phyloP scores from a whole-genome alignment of 257 asterid genomes.

The Fraxinus quadrangulata region DNA sequence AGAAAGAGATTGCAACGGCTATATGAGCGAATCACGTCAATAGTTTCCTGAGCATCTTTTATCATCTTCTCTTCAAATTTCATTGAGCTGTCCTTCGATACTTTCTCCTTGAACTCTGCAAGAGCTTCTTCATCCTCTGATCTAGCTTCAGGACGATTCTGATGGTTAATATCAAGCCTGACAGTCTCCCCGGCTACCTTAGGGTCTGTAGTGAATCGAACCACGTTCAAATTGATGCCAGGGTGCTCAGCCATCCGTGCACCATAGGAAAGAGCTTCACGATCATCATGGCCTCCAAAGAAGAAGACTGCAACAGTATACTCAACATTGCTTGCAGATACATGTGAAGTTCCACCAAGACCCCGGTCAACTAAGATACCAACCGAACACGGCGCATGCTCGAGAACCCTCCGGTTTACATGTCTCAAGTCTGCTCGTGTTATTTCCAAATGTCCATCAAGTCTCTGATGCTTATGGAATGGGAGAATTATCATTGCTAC shows the following conservation, averaged over 20 bases:
- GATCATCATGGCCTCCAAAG: slow-evolving; percentile 70
- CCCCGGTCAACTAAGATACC: slow-evolving; percentile 71
- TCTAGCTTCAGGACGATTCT: slow-evolving; percentile 22
- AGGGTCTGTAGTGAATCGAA: slow-evolving; percentile 40
- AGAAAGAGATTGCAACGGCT: slow-evolving; percentile 52
- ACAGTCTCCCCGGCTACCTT: slow-evolving; percentile 33
- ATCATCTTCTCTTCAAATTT: slow-evolving; percentile 48
- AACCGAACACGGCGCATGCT: slow-evolving; percentile 66
- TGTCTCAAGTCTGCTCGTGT: slow-evolving; percentile 50
- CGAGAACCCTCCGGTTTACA: slow-evolving; percentile 64
- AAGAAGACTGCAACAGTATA: slow-evolving; percentile 49
- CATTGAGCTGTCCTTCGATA: slow-evolving; percentile 39
- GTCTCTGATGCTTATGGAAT: slow-evolving; percentile 59
- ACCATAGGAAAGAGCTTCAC: slow-evolving; percentile 65
- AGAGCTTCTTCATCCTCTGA: slow-evolving; percentile 44
- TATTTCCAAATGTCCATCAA: slow-evolving; percentile 68
- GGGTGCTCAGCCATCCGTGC: slow-evolving; percentile 74
- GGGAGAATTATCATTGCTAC: slow-evolving; percentile 64
- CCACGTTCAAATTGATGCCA: slow-evolving; percentile 46
- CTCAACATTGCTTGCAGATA: slow-evolving; percentile 57
- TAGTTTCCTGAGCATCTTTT: slow-evolving; percentile 28
- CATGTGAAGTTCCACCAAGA: slow-evolving; percentile 62
- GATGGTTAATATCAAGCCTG: slow-evolving; percentile 27
- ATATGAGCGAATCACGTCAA: slow-evolving; percentile 35
- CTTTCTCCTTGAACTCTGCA: slow-evolving; percentile 37